A percentile compares a stretch with the other conserved stretches of the same genome.
Conservation (phyloP, 495 filamentous ascomycete species). For the Antarctomyces pellizariae region DNA sequence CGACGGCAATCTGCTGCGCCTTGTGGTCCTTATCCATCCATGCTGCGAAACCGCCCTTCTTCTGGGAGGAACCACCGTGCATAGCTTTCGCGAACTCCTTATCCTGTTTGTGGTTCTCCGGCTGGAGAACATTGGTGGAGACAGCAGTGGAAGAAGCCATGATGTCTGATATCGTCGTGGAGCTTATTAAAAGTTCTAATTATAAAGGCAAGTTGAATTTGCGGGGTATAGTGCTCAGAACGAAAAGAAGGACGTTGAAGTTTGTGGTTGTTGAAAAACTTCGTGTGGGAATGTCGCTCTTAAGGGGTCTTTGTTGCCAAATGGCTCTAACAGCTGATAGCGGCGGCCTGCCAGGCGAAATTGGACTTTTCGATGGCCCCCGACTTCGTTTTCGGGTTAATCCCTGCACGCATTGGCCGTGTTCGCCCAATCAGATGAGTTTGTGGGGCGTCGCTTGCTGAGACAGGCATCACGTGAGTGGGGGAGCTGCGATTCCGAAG, state of each 20-base stretch:
- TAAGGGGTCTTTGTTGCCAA: too few species aligned
- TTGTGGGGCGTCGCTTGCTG: too few species aligned
- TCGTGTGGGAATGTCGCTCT: too few species aligned
- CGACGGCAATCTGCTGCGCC: slow-evolving; percentile 72
- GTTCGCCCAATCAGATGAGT: too few species aligned
- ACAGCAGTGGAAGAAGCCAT: slow-evolving; percentile 52
- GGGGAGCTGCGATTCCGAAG: too few species aligned
- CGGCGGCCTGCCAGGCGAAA: too few species aligned
- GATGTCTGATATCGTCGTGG: slow-evolving; percentile 16
- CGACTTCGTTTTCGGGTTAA: too few species aligned
- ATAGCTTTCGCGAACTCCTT: slow-evolving; percentile 78
- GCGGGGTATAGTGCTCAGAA: not conserved
- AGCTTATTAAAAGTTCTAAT: slow-evolving; percentile 1
- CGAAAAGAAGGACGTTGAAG: not conserved
- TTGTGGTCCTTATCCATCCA: slow-evolving; percentile 65
- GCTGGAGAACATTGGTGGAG: too few species aligned
- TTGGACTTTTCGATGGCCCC: too few species aligned
- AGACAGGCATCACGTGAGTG: too few species aligned
- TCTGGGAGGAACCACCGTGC: slow-evolving; percentile 63
- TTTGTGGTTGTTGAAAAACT: not conserved
- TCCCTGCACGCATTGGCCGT: too few species aligned
- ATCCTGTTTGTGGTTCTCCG: slow-evolving; percentile 73
- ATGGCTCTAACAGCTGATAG: too few species aligned
- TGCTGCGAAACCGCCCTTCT: slow-evolving; percentile 49
- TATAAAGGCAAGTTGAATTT: not conserved